Percentiles rank a stretch among this genome's conserved stretches.
Conservation (phyloP, 1,284 basidiomycete species). For the Macrocystidia cucumis region DNA sequence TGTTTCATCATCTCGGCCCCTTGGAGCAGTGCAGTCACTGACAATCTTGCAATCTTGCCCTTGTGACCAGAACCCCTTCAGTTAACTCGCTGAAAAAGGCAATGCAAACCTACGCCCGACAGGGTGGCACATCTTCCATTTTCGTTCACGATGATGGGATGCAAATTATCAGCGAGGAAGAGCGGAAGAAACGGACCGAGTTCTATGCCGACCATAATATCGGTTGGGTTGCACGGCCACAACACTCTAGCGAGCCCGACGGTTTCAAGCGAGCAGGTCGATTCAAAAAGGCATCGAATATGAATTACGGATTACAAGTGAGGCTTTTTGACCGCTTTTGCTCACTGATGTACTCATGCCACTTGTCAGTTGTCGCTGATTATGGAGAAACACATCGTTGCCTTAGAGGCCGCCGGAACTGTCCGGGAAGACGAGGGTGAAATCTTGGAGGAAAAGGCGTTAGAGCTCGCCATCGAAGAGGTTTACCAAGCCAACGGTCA, state of each 20-base stretch:
- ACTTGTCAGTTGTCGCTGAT: constrained; percentile 51
- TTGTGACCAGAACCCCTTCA: constrained; percentile 51
- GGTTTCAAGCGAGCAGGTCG: constrained; percentile 81
- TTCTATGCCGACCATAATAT: constrained; percentile 81
- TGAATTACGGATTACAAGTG: constrained; percentile 72
- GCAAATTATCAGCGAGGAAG: constrained; percentile 49
- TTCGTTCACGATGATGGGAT: constrained; percentile 76
- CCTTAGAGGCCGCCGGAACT: constrained; percentile 34
- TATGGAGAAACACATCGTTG: constrained; percentile 64
- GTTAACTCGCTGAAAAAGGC: constrained; percentile 78
- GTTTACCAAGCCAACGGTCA: constrained; percentile 48
- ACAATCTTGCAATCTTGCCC: constrained; percentile 2
- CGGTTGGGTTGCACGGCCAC: constrained; percentile 79
- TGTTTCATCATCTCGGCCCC: too few relatives aligned
- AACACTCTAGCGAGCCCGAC: constrained; percentile 42
- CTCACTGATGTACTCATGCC: neutral
- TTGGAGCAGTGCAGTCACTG: too few relatives aligned
- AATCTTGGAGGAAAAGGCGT: constrained; percentile 51
- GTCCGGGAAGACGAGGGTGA: constrained; percentile 19
- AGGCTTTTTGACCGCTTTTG: constrained; percentile 4
- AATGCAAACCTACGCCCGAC: constrained; percentile 80
- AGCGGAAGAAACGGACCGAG: constrained; percentile 56
- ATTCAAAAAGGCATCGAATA: constrained; percentile 88
- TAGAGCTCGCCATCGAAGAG: constrained; percentile 63
- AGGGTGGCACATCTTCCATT: constrained; percentile 73